Percentiles rank a stretch among this genome's conserved stretches.
phyloP scores from a whole-genome alignment of 257 asterid species.

The Nicotiana paniculata region DNA sequence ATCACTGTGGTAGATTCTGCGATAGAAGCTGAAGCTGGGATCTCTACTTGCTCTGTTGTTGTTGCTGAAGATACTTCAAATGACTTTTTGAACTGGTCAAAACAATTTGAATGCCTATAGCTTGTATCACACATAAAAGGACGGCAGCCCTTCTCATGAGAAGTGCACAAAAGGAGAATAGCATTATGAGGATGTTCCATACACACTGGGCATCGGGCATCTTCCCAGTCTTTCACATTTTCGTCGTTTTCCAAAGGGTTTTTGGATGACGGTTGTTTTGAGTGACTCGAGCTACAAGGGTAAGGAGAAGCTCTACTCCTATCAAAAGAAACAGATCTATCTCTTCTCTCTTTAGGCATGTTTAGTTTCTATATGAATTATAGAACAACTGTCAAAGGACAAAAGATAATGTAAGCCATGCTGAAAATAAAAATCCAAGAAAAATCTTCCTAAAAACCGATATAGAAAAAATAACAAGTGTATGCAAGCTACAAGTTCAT shows the following conservation, averaged over 20 bases:
- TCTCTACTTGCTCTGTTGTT: conserved; percentile 25
- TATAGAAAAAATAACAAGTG: neutral
- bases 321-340: conserved; percentile 58
- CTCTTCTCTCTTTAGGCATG: conserved; percentile 82
- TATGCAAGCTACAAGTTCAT: neutral
- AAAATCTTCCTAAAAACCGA: neutral
- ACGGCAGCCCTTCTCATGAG: conserved; percentile 84
- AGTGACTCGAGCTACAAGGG: conserved; percentile 47
- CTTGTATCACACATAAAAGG: conserved; percentile 98
- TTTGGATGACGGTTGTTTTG: conserved; percentile 30
- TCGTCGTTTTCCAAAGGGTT: conserved; percentile 55
- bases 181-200: conserved; percentile 97
- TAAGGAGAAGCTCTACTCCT: conserved; percentile 59
- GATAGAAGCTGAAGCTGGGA: conserved; percentile 21
- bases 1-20: conserved; percentile 16
- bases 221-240: conserved; percentile 70
- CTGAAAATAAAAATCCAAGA: neutral
- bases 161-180: conserved; percentile 67
- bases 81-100: conserved; percentile 74
- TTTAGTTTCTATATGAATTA: conserved; percentile 11
- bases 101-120: conserved; percentile 86
- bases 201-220: conserved; percentile 86
- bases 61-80: conserved; percentile 28
- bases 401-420: neutral
- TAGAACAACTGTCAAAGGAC: conserved; percentile 1